These are phyloP conservation scores for Aspergillus mulundensis DNA, from an alignment of 495 filamentous ascomycete genomes.

Conservation along the genomic window DNA sequence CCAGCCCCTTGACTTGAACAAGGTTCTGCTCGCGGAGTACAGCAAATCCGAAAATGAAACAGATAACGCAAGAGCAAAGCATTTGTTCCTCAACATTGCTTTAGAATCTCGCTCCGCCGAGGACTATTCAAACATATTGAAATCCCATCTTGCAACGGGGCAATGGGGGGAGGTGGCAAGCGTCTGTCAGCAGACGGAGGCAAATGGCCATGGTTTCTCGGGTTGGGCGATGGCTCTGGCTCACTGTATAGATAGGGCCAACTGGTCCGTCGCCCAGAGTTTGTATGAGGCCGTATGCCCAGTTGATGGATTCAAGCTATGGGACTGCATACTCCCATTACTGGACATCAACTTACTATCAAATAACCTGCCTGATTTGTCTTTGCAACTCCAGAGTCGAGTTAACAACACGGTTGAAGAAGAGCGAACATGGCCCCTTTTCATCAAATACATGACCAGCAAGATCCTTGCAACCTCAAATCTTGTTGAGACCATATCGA, in stretches of 20 bases:
- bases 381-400: conserved; percentile 12
- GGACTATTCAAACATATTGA: conserved; percentile 36
- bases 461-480: conserved; percentile 18
- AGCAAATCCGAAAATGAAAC: conserved; percentile 26
- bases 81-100: conserved; percentile 39
- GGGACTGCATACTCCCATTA: conserved; percentile 6
- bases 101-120: conserved; percentile 23
- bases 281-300: conserved; percentile 17
- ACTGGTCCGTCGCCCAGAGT: conserved; percentile 29
- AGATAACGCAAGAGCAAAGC: conserved; percentile 37
- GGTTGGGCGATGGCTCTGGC: conserved; percentile 27
- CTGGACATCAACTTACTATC: conserved; percentile 12
- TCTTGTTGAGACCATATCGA: conserved; percentile 20
- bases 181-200: conserved; percentile 32
- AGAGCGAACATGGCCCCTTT: neutral
- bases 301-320: conserved; percentile 12
- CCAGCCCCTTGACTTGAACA: conserved; percentile 21
- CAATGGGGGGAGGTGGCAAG: conserved; percentile 16
- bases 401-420: neutral
- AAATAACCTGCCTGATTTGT: conserved; percentile 16
- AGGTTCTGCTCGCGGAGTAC: conserved; percentile 37
- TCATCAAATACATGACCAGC: conserved; percentile 24
- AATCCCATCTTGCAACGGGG: conserved; percentile 22
- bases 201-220: conserved; percentile 16
- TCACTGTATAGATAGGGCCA: conserved; percentile 28